Conservation (phyloP, 2,329 filamentous ascomycete genomes). For the Fonsecaea multimorphosa region DNA sequence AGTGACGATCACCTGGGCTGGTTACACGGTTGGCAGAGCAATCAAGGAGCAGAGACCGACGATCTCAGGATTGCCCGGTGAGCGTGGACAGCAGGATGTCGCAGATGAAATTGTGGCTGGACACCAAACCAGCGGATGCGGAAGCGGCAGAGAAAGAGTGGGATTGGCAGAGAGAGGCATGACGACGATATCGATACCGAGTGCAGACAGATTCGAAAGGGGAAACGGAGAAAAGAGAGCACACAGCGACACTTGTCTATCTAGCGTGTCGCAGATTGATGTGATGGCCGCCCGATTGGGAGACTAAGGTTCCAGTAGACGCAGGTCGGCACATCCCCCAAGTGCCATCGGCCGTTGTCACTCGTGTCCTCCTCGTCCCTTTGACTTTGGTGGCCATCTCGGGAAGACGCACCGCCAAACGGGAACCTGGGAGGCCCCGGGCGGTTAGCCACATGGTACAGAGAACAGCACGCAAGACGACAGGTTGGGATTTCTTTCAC, state of each 20-base stretch:
- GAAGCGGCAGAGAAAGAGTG: slow-evolving; percentile 14
- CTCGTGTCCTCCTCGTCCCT: background rate
- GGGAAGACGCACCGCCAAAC: slow-evolving; percentile 7
- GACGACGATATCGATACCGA: background rate
- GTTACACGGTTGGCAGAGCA: slow-evolving; percentile 34
- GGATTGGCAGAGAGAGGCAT: background rate
- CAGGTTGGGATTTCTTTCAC: background rate
- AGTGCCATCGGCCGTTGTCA: background rate
- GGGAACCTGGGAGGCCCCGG: background rate
- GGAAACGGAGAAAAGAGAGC: slow-evolving; percentile 9
- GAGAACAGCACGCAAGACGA: slow-evolving; percentile 3
- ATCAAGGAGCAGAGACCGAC: slow-evolving; percentile 24
- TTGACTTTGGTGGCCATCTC: background rate
- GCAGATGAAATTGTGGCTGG: slow-evolving; percentile 22
- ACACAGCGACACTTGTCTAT: slow-evolving; percentile 10
- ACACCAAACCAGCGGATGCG: slow-evolving; percentile 23
- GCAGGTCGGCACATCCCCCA: background rate
- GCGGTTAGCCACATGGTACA: background rate
- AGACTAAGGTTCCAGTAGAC: slow-evolving; percentile 8
- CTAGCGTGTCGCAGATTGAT: slow-evolving; percentile 32
- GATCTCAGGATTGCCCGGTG: slow-evolving; percentile 11
- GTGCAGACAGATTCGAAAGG: slow-evolving; percentile 14
- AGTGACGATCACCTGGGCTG: slow-evolving; percentile 20
- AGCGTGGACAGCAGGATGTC: slow-evolving; percentile 17
- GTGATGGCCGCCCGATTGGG: slow-evolving; percentile 25